Base-by-base conservation (phyloP, 2,329 filamentous ascomycete genomes). In the Stemphylium lycopersici region DNA sequence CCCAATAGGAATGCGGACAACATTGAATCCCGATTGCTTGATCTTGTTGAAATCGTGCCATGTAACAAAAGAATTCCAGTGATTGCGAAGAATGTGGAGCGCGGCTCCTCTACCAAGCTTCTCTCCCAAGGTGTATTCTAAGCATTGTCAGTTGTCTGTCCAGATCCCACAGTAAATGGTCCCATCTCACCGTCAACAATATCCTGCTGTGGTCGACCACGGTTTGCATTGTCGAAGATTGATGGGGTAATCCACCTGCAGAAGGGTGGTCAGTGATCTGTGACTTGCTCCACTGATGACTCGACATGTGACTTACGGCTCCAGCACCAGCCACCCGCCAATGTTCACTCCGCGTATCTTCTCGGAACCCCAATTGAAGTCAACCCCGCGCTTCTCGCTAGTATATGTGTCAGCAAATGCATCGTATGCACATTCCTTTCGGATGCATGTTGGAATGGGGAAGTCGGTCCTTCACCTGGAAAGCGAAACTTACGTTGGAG, bases 1-100 rank as follows among this genome's bases (percentile, higher is more conserved):
- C 6, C 83, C 83, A 48, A 86, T 77, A 0, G 84, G 84, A 33
- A 87, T 83, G 12, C 84, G 78, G 8, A 87, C 81, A 8, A 83
- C 73, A 66, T 87, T 86, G 71, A 87, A 83, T 5, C 84, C 84
- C 0, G 82, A 78, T 32, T 79, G 70, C 15, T 78, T 78, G 61
- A 87, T 86, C 59, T 81, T 83, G 62, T 82, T 73, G 67, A 87
- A 84, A 63, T 86, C 84, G 11, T 70, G 62, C 61, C 77, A 78
- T 12, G 76, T 77, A 11, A 79, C 79, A 75, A 76, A 85, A 29
- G 71, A 79, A 59, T 79, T 78, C 80, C 78, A 86, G 70, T 81
- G 81, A 42, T 76, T 71, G 56, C 78, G 73, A 4, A 84, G 75
- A 6, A 80, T 65, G 6, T 68, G 59, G n/a, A 73, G 72, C 3